Percentiles rank a stretch among this genome's conserved stretches.
Conservation (phyloP, 768 basidiomycete species). For the Agaricus blazei region DNA sequence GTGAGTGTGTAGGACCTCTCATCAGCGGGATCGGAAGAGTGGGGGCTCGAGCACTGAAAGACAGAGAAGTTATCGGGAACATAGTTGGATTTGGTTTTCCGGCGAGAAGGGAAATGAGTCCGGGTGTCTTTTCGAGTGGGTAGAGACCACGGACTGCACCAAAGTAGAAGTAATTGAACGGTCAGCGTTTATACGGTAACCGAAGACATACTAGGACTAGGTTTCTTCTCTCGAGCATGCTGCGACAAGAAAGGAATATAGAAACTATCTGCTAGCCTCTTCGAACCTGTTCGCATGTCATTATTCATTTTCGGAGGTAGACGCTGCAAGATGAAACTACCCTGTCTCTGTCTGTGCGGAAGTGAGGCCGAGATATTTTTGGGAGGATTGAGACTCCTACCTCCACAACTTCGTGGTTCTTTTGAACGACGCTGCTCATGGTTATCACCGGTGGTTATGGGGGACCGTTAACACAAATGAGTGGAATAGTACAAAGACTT, state of each 20-base stretch:
- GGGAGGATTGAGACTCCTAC: not conserved
- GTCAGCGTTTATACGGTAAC: not conserved
- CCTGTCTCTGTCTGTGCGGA: not conserved
- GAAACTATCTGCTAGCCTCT: conserved; percentile 43
- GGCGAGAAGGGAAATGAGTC: conserved; percentile 76
- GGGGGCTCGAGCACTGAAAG: conserved; percentile 52
- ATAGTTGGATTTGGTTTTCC: conserved; percentile 90
- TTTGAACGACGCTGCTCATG: not conserved
- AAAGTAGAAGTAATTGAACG: not conserved
- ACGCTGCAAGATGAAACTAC: not conserved
- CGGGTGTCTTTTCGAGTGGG: conserved; percentile 74
- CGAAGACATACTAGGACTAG: conserved; percentile 51
- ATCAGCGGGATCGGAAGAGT: conserved; percentile 26
- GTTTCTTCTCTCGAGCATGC: conserved; percentile 54
- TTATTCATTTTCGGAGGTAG: not conserved
- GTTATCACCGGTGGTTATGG: not conserved
- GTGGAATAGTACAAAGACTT: no score
- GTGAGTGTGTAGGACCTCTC: conserved; percentile 50
- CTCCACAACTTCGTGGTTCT: not conserved
- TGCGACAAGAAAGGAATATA: conserved; percentile 61
- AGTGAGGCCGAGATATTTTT: not conserved
- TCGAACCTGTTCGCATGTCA: conserved; percentile 12
- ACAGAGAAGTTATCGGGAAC: conserved; percentile 86
- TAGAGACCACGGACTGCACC: conserved; percentile 60
- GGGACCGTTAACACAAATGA: no score